Percentiles rank a stretch among this genome's conserved stretches.
Evolutionary conservation across 225 moss, liverwort and hornwort species (phyloP).

Genomic region (Straminergon stramineum): DNA sequence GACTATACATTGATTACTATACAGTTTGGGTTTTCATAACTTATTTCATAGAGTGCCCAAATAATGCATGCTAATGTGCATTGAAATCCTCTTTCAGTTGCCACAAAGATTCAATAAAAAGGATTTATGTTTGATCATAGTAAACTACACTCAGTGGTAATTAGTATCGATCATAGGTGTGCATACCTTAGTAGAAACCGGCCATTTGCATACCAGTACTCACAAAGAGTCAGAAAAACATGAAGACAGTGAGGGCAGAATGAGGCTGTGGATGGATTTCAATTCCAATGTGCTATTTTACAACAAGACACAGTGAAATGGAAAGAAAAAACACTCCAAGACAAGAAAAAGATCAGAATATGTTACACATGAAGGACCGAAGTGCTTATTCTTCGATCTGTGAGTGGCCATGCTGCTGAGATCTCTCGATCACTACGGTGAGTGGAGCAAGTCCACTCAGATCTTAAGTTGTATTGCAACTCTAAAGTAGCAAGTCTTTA

Average conservation of each 20-base stretch:
- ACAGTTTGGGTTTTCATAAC: neutral
- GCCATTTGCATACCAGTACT: neutral
- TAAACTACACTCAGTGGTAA: neutral
- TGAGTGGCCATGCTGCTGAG: neutral
- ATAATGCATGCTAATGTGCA: neutral
- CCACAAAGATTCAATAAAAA: neutral
- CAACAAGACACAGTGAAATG: neutral
- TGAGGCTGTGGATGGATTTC: neutral
- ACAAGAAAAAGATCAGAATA: neutral
- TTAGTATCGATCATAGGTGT: neutral
- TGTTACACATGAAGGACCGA: neutral
- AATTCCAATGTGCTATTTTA: neutral
- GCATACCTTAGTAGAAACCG: neutral
- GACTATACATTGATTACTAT: neutral
- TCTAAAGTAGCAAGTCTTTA: neutral
- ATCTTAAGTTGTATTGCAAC: slow-evolving; percentile 10
- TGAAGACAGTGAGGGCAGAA: neutral
- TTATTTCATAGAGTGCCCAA: neutral
- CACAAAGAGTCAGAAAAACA: neutral
- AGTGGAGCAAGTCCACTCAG: neutral
- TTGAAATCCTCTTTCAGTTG: neutral
- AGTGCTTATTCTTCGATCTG: neutral
- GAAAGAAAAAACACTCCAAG: neutral
- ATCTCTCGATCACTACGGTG: neutral
- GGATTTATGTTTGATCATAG: neutral